These are phyloP conservation scores for Amanita phalloides DNA, from an alignment of 768 basidiomycete genomes.

Conservation along the genomic window DNA sequence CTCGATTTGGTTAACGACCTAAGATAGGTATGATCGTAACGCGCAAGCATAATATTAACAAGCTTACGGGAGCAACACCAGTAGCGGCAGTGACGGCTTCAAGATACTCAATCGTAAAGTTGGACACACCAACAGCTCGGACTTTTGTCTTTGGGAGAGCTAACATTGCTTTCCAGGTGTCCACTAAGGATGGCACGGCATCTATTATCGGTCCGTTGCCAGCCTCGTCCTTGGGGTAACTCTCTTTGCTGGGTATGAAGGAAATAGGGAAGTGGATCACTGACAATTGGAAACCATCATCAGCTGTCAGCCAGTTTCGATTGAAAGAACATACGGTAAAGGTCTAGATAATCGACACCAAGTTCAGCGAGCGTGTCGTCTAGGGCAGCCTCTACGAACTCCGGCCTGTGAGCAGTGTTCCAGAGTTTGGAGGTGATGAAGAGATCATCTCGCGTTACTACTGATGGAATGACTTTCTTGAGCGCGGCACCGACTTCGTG, in stretches of 20 bases:
- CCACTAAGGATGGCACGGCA: conserved; percentile 46
- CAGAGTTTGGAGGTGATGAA: conserved; percentile 80
- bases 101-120: conserved; percentile 61
- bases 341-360: conserved; percentile 67
- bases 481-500: conserved; percentile 65
- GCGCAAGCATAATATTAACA: neutral
- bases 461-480: conserved; percentile 66
- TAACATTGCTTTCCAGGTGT: conserved; percentile 80
- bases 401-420: conserved; percentile 64
- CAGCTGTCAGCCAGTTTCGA: neutral
- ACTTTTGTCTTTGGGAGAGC: conserved; percentile 61
- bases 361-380: conserved; percentile 68
- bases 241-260: conserved; percentile 46
- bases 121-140: conserved; percentile 69
- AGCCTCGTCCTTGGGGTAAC: conserved; percentile 40
- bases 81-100: conserved; percentile 60
- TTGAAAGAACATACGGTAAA: conserved; percentile 45
- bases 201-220: conserved; percentile 42
- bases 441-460: conserved; percentile 72
- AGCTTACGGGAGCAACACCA: conserved; percentile 57
- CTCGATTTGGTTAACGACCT: conserved; percentile 74
- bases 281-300: conserved; percentile 14
- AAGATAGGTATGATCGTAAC: neutral
- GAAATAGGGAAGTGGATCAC: conserved; percentile 77
- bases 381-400: conserved; percentile 60